Conservation (phyloP, 1,284 basidiomycete genomes). For the Pyrrhoderma noxium region DNA sequence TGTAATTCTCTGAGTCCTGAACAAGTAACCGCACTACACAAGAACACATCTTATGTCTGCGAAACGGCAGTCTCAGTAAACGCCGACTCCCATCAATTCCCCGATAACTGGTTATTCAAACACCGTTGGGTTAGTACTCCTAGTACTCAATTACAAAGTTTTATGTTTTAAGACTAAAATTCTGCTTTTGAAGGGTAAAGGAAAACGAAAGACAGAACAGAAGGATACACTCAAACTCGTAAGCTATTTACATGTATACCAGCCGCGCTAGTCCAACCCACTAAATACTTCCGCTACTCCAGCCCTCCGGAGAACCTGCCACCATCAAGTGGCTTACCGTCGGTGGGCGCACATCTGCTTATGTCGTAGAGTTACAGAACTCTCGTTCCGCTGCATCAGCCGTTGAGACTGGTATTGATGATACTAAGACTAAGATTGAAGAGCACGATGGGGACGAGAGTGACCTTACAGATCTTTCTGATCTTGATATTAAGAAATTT, state of each 20-base stretch:
- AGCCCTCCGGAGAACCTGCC: conserved; percentile 66
- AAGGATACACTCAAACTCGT: conserved; percentile 46
- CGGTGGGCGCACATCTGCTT: conserved; percentile 75
- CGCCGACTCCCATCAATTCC: conserved; percentile 68
- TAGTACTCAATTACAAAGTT: not conserved
- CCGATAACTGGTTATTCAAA: conserved; percentile 64
- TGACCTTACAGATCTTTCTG: not conserved
- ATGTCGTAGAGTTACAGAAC: conserved; percentile 60
- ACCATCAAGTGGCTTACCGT: conserved; percentile 76
- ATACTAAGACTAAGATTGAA: not conserved
- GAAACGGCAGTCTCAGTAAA: conserved; percentile 60
- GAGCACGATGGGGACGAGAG: not conserved
- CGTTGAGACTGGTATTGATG: not conserved
- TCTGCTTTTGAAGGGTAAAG: conserved; percentile 53
- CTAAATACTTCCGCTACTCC: conserved; percentile 12
- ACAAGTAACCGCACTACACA: conserved; percentile 49
- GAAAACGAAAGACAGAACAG: conserved; percentile 63
- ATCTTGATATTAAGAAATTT: no score
- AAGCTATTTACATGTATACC: not conserved
- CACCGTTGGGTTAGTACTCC: conserved; percentile 54
- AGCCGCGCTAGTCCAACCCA: no score
- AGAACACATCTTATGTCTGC: conserved; percentile 54
- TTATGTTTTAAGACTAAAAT: conserved; percentile 12
- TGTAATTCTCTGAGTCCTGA: conserved; percentile 48
- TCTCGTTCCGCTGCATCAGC: not conserved